Evolutionary conservation across 2,329 filamentous ascomycete genomes (phyloP), one percentile per base, ranked within the genome.

Genomic region (Cytospora chrysosperma): DNA sequence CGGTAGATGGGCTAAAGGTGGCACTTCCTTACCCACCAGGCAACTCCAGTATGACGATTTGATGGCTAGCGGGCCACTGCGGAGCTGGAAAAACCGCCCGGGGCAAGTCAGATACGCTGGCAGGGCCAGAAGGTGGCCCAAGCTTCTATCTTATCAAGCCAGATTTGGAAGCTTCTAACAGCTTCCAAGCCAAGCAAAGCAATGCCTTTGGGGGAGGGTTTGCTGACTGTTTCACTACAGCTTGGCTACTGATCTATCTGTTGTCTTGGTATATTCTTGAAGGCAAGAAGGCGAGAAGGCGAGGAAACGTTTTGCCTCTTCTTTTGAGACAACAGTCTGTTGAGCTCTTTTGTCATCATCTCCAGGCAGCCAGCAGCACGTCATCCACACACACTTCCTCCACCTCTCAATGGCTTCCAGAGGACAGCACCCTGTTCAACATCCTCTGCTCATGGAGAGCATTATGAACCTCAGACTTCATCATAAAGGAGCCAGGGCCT

Each of bases 141-240:
- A 69, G 67, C 67, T 69, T 60, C 55, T 68, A 55, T 58, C 59
- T 63, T 68, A 68, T 66, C 66, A 71, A 66, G 56, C 66, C 68
- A 68, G 63, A 68, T 67, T 67, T 63, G 66, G 43, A 47, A 47
- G 43, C 43, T 47, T 47, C 43, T 8, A 40, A n/a, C 19, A 40
- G 37, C 19, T 40, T 40, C 37, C 32, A 34, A 34, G 32, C 32
- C 32, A 34, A 34, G 37, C 32, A 34, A 34, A 17, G 37, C 19
- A n/a, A n/a, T n/a, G n/a, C 37, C 12, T 40, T 6, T 34, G 43
- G 24, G 43, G 24, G n/a, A 47, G 43, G 24, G n/a, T 47, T 12
- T 47, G 43, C 43, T 47, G 43, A 47, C 43, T 47, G 43, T 47
- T 24, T 47, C 43, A 47, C 43, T 21, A 13, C 43, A 47, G n/a